Conservation (phyloP, 208 protist genomes). For the Crithidia fasciculata region DNA sequence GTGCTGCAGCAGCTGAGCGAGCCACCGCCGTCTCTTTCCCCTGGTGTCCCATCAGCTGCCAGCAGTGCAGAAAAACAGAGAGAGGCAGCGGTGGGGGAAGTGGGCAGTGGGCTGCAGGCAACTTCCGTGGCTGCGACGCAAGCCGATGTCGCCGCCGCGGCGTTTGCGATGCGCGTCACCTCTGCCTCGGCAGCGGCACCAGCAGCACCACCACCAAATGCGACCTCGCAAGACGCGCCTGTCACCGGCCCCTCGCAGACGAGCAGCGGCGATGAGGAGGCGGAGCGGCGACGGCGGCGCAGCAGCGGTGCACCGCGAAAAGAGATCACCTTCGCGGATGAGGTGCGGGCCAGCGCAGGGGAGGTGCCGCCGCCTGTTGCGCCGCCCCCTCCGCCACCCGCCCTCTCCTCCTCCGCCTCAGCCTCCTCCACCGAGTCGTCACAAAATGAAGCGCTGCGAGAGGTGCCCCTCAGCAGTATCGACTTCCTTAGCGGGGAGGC, state of each 20-base stretch:
- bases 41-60: neutral
- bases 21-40: neutral
- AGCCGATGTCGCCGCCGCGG: no score
- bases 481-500: no score
- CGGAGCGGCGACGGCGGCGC: slow-evolving; percentile 20
- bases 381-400: neutral
- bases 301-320: slow-evolving; percentile 22
- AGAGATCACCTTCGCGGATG: slow-evolving; percentile 31
- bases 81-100: no score
- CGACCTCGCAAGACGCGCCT: neutral
- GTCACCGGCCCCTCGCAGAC: neutral
- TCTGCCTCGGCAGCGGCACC: no score
- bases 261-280: slow-evolving; percentile 16
- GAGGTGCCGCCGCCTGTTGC: neutral
- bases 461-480: no score
- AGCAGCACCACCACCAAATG: neutral
- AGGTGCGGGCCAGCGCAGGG: neutral
- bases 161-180: no score
- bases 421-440: no score
- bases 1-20: slow-evolving; percentile 22
- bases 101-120: no score
- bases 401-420: neutral
- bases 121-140: no score
- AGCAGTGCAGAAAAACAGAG: no score
- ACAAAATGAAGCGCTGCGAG: no score